phyloP scores from a whole-genome alignment of 2,329 filamentous ascomycete genomes.

The Karstenula rhodostoma region DNA sequence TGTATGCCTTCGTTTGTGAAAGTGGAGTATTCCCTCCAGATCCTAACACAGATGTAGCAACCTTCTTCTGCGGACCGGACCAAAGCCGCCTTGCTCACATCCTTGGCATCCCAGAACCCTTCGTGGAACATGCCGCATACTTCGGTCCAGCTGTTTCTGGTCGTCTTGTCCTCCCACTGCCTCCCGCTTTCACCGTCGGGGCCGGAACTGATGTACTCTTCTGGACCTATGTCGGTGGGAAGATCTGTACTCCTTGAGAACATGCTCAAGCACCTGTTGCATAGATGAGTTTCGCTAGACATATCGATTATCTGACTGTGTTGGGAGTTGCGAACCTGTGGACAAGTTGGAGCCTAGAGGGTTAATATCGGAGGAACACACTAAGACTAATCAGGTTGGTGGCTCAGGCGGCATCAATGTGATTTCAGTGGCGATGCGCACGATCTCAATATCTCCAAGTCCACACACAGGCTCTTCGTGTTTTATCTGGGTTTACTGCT shows the following conservation, averaged over 20 bases:
- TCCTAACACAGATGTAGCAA: slow-evolving; percentile 1
- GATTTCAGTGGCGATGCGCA: too few species aligned
- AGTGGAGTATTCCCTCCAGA: slow-evolving; percentile 2
- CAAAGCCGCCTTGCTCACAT: neutral
- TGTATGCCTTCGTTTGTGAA: neutral
- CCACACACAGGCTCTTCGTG: too few species aligned
- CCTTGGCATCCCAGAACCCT: neutral
- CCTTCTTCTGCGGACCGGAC: neutral
- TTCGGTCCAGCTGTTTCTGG: neutral
- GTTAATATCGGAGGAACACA: neutral
- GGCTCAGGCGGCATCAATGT: neutral
- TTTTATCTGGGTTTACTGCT: too few species aligned
- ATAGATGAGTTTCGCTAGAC: slow-evolving; percentile 1
- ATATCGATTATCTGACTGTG: neutral
- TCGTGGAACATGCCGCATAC: slow-evolving; percentile 4
- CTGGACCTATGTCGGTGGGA: neutral
- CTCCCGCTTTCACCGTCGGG: neutral
- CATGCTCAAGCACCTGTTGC: neutral
- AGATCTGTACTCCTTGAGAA: neutral
- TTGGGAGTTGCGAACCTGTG: neutral
- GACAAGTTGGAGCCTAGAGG: neutral
- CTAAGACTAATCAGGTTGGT: neutral
- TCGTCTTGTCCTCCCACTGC: neutral
- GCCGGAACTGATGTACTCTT: neutral
- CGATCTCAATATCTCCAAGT: too few species aligned